Conservation (phyloP, 2,329 filamentous ascomycete genomes). For the Hansfordia pulvinata region DNA sequence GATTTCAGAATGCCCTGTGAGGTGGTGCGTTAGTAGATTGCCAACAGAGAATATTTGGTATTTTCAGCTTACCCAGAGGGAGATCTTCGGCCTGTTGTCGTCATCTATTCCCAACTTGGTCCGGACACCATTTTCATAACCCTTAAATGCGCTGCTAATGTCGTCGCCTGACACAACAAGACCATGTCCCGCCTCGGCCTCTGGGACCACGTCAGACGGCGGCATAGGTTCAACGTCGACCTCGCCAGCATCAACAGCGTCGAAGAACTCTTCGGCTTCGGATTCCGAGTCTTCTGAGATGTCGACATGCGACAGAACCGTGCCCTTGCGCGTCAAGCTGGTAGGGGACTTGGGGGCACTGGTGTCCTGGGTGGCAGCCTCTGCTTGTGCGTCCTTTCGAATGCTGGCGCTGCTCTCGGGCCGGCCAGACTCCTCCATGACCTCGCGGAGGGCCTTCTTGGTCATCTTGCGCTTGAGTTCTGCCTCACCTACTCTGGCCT, state of each 20-base stretch:
- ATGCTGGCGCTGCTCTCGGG: slow-evolving; percentile 21
- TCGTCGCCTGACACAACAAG: slow-evolving; percentile 38
- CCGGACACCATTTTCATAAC: slow-evolving; percentile 83
- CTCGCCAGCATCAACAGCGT: slow-evolving; percentile 87
- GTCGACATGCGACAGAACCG: slow-evolving; percentile 56
- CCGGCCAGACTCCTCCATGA: slow-evolving; percentile 47
- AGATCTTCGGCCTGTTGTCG: slow-evolving; percentile 87
- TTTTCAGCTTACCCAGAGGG: slow-evolving; percentile 67
- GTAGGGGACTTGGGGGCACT: slow-evolving; percentile 26
- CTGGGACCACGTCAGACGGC: slow-evolving; percentile 23
- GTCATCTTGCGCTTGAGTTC: slow-evolving; percentile 83
- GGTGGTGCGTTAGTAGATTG: slow-evolving; percentile 10
- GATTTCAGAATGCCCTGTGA: slow-evolving; percentile 88
- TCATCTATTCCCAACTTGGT: slow-evolving; percentile 74
- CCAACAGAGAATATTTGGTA: slow-evolving; percentile 1
- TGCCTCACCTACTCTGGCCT: slow-evolving; percentile 75
- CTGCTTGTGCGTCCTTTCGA: too few species aligned
- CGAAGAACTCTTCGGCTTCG: slow-evolving; percentile 89
- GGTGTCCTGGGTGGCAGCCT: slow-evolving; percentile 12
- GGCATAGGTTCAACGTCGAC: slow-evolving; percentile 67
- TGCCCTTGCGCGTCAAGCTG: slow-evolving; percentile 40
- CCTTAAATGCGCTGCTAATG: slow-evolving; percentile 66
- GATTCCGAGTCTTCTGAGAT: slow-evolving; percentile 65
- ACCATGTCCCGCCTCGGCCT: slow-evolving; percentile 28
- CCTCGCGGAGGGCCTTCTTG: slow-evolving; percentile 79